phyloP scores from a whole-genome alignment of 164 flowering plant species.

The Magnolia changhungtana region DNA sequence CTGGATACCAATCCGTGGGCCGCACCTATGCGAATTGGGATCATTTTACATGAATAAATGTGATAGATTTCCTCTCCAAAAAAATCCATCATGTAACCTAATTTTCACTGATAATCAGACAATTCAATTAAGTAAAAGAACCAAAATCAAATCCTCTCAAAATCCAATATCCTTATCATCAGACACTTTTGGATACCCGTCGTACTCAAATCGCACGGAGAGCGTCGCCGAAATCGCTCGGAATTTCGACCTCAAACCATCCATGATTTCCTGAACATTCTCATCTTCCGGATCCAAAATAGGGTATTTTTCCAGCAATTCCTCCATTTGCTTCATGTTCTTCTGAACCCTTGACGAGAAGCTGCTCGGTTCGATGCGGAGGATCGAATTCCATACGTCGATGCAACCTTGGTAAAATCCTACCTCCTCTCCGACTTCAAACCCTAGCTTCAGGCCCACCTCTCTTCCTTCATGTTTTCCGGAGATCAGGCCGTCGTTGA shows the following conservation, averaged over 20 bases:
- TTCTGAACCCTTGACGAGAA: slow-evolving; percentile 58
- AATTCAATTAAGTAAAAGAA: background rate
- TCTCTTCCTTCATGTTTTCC: slow-evolving; percentile 63
- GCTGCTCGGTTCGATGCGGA: slow-evolving; percentile 33
- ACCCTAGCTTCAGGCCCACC: slow-evolving; percentile 66
- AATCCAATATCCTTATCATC: slow-evolving; percentile 35
- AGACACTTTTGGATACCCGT: slow-evolving; percentile 45
- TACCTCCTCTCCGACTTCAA: slow-evolving; percentile 66
- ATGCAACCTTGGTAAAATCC: slow-evolving; percentile 77
- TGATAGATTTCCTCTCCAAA: too few species aligned
- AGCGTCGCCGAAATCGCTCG: slow-evolving; percentile 52
- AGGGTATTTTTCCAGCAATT: slow-evolving; percentile 50
- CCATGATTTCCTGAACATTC: slow-evolving; percentile 52
- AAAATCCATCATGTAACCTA: too few species aligned
- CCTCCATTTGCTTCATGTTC: slow-evolving; percentile 53
- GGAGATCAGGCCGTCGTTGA: slow-evolving; percentile 41
- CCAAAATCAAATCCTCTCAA: slow-evolving; percentile 24
- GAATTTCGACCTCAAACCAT: slow-evolving; percentile 61
- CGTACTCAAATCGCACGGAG: slow-evolving; percentile 55
- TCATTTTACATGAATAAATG: too few species aligned
- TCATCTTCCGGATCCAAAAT: slow-evolving; percentile 63
- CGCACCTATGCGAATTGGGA: too few species aligned
- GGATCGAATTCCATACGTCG: slow-evolving; percentile 57
- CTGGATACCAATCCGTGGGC: too few species aligned
- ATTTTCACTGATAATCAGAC: too few species aligned